Percentiles rank a stretch among this genome's conserved stretches.
These are phyloP conservation scores for Bruguiera gymnorhiza DNA, from an alignment of 345 rosid species.

Conservation along the genomic window DNA sequence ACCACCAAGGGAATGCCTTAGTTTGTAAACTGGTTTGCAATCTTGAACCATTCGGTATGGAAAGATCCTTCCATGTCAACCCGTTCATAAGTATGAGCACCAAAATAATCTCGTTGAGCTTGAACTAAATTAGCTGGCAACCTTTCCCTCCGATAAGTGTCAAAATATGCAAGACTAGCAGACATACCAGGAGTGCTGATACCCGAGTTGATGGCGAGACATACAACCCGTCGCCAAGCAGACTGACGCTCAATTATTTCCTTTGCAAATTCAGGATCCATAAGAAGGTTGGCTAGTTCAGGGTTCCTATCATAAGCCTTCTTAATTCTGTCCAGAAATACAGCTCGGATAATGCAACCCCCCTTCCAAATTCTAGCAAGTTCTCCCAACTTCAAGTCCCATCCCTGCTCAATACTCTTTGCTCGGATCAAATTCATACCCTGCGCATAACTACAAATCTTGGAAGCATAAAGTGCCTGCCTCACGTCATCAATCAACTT, in stretches of 20 bases:
- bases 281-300: slow-evolving; percentile 79
- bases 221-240: slow-evolving; percentile 93
- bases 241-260: slow-evolving; percentile 89
- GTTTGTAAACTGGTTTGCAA: slow-evolving; percentile 60
- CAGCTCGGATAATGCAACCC: slow-evolving; percentile 90
- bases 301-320: slow-evolving; percentile 90
- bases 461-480: slow-evolving; percentile 87
- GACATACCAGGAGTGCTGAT: slow-evolving; percentile 96
- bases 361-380: slow-evolving; percentile 98
- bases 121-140: slow-evolving; percentile 94
- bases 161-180: slow-evolving; percentile 88
- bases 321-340: slow-evolving; percentile 92
- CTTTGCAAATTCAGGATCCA: slow-evolving; percentile 93
- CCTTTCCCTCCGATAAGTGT: slow-evolving; percentile 76
- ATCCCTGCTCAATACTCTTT: slow-evolving; percentile 79
- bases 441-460: slow-evolving; percentile 95
- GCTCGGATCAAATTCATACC: slow-evolving; percentile 96
- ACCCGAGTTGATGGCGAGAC: slow-evolving; percentile 83
- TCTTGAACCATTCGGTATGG: slow-evolving; percentile 99
- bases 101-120: slow-evolving; percentile 95
- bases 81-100: slow-evolving; percentile 98
- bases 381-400: slow-evolving; percentile 91
- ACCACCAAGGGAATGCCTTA: slow-evolving; percentile 16
- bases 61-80: slow-evolving; percentile 81
- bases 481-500: slow-evolving; percentile 82